Base-by-base conservation (phyloP, 495 filamentous ascomycete genomes). In the Podospora pseudocomata region DNA sequence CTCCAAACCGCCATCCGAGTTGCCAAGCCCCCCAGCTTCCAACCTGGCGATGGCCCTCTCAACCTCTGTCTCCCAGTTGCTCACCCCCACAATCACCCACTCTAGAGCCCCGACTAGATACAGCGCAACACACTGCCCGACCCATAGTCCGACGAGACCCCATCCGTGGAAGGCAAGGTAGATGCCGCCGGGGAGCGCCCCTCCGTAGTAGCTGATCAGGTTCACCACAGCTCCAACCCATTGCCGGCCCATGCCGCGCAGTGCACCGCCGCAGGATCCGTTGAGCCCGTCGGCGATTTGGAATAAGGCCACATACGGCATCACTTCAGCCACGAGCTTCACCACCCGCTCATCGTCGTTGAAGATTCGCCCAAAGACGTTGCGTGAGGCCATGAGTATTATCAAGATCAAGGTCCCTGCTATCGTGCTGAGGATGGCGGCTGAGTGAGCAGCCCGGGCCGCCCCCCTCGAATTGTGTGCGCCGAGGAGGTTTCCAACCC, bases 231-330 rank as follows among this genome's bases (percentile, higher is more conserved):
- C 93, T 18, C 93, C 93, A 34, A 95, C 83, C 83, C 96, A 93
- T 77, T 97, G 93, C 53, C 91, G 81, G 16, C 93, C 93, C 91
- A 93, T 94, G 0, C 93, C 93, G 62, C 93, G 78, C 13, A 97
- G 79, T 66, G 86, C 87, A 6, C 93, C 93, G 11, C 93, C 93
- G 74, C 93, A 97, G 67, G 87, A 90, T 0, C 91, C 92, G 77
- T 94, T 95, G 65, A 96, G 77, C 3, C 93, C 93, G 77, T 97
- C 93, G 0, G 93, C 92, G 66, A 97, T 93, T 80, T 97, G 93
- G 82, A 97, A 97, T n/a, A 96, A 82, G 3, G 93, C 93, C 13
- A 97, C 93, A 71, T 86, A 93, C 59, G 23, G 93, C 80, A 97
- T 87, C 55, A 97, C 91, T 39, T 93, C 86, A 2, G 91, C 88